Evolutionary conservation across 2,329 filamentous ascomycete species (phyloP), one percentile per base, ranked within the genome.

Genomic region (Botrytis porri): DNA sequence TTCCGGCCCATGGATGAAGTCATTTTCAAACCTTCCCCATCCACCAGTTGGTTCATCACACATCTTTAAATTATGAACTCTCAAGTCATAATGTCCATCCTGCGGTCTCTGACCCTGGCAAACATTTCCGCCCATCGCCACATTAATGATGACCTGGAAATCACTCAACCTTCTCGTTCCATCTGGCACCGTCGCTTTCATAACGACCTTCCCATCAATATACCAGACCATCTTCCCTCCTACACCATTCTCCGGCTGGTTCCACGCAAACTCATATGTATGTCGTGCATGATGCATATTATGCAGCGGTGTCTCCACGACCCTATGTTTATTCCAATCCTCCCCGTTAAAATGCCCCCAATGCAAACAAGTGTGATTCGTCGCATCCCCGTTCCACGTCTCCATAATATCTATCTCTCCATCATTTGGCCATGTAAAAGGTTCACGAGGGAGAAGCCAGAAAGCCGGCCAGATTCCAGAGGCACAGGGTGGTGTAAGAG

Each of bases 41-140:
- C 88, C 88, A 1, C 87, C 87, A 8, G 84, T 82, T 0, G 85
- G 86, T 77, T 86, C 85, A 61, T 87, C 86, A 45, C 82, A 83
- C 83, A 89, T 83, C 75, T 83, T 85, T 66, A 90, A 75, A 37
- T 83, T 83, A 73, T 87, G 85, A 0, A 90, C 81, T 3, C 88
- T 83, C 80, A 89, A 83, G 73, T 89, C 88, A 77, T 90, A 89
- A 35, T 81, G 80, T 0, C 88, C 88, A 75, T 89, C 84, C 0
- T 77, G 79, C 0, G 88, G 88, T 22, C 83, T 80, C 77, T 83
- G 84, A 0, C 86, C 87, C 25, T 83, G 80, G 75, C 87, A 89
- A 8, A 89, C 88, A 73, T 87, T 88, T 0, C 88, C 88, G 0
- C 88, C 88, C 85, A 90, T 89, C 1, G 88, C 88, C n/a, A 90